Evolutionary conservation across 176 grass and related monocot genomes (phyloP).

Genomic region (Raddia distichophylla): DNA sequence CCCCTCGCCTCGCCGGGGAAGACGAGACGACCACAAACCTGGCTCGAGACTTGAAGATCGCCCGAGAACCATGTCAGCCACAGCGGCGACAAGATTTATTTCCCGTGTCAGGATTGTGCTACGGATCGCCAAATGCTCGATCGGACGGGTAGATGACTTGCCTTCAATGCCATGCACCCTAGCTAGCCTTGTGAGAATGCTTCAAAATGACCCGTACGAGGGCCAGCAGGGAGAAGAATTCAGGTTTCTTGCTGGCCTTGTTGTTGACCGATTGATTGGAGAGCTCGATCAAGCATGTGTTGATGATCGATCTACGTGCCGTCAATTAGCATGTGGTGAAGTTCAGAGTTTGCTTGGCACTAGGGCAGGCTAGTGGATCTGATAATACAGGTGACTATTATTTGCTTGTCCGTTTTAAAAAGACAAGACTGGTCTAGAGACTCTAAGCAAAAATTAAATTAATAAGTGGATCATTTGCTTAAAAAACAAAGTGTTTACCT

Average conservation of each 20-base stretch:
- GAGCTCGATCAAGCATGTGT: background rate
- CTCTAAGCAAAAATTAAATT: too few relatives aligned
- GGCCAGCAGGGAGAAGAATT: background rate
- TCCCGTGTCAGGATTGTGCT: constrained; percentile 33
- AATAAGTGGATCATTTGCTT: too few relatives aligned
- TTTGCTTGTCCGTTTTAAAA: too few relatives aligned
- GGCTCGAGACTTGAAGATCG: constrained; percentile 28
- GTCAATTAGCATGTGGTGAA: background rate
- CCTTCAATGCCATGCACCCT: background rate
- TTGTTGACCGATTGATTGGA: background rate
- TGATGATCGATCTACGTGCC: background rate
- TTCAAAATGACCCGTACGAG: background rate
- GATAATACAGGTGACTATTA: too few relatives aligned
- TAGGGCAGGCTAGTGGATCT: background rate
- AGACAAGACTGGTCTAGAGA: too few relatives aligned
- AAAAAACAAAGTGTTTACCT: too few relatives aligned
- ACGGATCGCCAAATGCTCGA: constrained; percentile 2
- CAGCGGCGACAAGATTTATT: constrained; percentile 31
- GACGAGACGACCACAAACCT: background rate
- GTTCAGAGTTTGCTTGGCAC: background rate
- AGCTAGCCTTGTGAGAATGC: background rate
- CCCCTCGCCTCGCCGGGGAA: background rate
- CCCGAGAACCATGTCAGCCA: constrained; percentile 18
- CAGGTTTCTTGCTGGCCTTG: background rate
- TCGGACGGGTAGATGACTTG: background rate